These are phyloP conservation scores for Lycium ferocissimum DNA, from an alignment of 257 asterid species.

Conservation along the genomic window DNA sequence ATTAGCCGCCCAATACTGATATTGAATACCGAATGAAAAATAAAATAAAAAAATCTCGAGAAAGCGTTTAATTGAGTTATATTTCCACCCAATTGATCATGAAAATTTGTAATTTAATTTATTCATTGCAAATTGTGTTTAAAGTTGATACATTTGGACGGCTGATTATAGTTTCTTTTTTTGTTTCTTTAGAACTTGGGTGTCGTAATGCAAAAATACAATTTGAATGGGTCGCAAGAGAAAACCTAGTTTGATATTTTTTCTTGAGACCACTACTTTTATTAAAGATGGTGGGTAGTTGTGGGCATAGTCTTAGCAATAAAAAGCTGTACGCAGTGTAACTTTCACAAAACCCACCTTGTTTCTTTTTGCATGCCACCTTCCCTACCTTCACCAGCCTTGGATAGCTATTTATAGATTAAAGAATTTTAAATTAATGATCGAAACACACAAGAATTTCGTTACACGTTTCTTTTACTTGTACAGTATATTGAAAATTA, in stretches of 20 bases:
- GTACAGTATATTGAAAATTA: too few relatives aligned
- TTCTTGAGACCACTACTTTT: not conserved
- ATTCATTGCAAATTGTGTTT: not conserved
- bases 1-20: too few relatives aligned
- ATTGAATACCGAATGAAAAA: too few relatives aligned
- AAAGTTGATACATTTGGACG: not conserved
- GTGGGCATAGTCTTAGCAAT: constrained; percentile 20
- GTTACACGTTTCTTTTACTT: too few relatives aligned
- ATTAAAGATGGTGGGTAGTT: not conserved
- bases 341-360: constrained; percentile 16
- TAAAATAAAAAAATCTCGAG: not conserved
- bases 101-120: not conserved
- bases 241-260: constrained; percentile 20
- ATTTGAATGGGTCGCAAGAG: not conserved
- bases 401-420: not conserved
- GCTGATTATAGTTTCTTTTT: not conserved
- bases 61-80: not conserved
- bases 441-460: too few relatives aligned
- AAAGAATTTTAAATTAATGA: not conserved
- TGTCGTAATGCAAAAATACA: not conserved
- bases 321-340: not conserved
- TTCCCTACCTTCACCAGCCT: not conserved
- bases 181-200: not conserved
- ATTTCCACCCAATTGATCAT: not conserved
- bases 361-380: not conserved